A percentile compares a stretch with the other conserved stretches of the same genome.
Evolutionary conservation across 2,329 filamentous ascomycete genomes (phyloP).

Genomic region (Westerdykella sp.): DNA sequence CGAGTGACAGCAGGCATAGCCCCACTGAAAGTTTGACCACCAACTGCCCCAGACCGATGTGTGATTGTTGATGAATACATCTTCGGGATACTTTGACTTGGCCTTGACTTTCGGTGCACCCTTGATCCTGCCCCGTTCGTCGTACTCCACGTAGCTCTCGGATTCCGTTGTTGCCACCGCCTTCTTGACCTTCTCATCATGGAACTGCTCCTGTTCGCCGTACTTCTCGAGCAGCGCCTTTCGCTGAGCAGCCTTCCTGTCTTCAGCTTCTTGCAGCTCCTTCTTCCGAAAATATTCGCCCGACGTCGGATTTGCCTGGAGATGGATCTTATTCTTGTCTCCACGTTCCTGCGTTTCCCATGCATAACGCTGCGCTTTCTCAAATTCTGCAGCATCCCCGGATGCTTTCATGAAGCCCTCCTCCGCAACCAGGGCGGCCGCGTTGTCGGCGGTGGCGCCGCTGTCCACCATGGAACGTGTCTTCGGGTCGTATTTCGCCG

Average conservation of each 20-base stretch:
- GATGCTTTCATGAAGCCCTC: conserved; percentile 86
- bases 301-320: conserved; percentile 94
- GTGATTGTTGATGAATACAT: conserved; percentile 85
- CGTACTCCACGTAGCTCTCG: conserved; percentile 89
- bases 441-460: conserved; percentile 72
- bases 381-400: conserved; percentile 89
- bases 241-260: conserved; percentile 60
- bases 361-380: conserved; percentile 79
- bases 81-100: conserved; percentile 88
- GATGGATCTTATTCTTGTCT: conserved; percentile 72
- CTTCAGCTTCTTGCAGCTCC: conserved; percentile 65
- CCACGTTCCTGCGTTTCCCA: conserved; percentile 90
- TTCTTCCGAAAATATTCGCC: conserved; percentile 80
- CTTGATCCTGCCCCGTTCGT: conserved; percentile 83
- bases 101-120: conserved; percentile 69
- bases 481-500: conserved; percentile 96
- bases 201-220: conserved; percentile 59
- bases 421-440: conserved; percentile 78
- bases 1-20: conserved; percentile 91
- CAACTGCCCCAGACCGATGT: conserved; percentile 91
- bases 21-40: conserved; percentile 96
- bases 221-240: conserved; percentile 76
- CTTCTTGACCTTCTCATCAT: conserved; percentile 58
- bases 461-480: conserved; percentile 84
- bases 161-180: conserved; percentile 66